Evolutionary conservation across 2,329 filamentous ascomycete genomes (phyloP).

Genomic region (Hortaea sp.): DNA sequence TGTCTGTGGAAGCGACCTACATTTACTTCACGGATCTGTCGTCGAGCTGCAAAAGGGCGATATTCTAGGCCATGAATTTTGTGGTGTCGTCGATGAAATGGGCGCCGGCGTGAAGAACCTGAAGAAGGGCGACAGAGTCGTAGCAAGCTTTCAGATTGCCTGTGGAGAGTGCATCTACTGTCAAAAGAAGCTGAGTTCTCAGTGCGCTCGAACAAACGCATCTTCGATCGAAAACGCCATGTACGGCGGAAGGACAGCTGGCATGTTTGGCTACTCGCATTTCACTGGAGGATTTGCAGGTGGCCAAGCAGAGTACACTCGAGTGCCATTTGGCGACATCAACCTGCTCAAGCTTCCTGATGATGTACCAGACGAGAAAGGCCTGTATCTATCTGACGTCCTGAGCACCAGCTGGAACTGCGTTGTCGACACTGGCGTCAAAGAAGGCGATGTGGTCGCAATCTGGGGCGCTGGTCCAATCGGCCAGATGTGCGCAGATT

Average conservation of each 20-base stretch:
- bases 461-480: slow-evolving; percentile 84
- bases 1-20: slow-evolving; percentile 52
- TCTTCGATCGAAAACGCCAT: slow-evolving; percentile 62
- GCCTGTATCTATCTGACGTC: slow-evolving; percentile 71
- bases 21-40: slow-evolving; percentile 42
- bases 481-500: slow-evolving; percentile 65
- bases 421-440: slow-evolving; percentile 75
- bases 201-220: slow-evolving; percentile 70
- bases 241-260: slow-evolving; percentile 69
- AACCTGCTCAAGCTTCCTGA: slow-evolving; percentile 73
- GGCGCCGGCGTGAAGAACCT: slow-evolving; percentile 34
- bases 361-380: slow-evolving; percentile 75
- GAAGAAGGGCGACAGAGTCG: slow-evolving; percentile 50
- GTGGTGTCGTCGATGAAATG: slow-evolving; percentile 39
- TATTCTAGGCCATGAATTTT: slow-evolving; percentile 44
- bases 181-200: slow-evolving; percentile 64
- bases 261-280: slow-evolving; percentile 50
- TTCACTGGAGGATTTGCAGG: slow-evolving; percentile 82
- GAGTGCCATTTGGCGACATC: slow-evolving; percentile 69
- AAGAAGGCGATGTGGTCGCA: slow-evolving; percentile 64
- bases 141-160: slow-evolving; percentile 80
- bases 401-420: slow-evolving; percentile 69
- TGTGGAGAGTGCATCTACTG: slow-evolving; percentile 63
- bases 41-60: slow-evolving; percentile 43
- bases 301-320: slow-evolving; percentile 77